phyloP scores from a whole-genome alignment of 148 eudicot species.

The Nyssa sinensis region DNA sequence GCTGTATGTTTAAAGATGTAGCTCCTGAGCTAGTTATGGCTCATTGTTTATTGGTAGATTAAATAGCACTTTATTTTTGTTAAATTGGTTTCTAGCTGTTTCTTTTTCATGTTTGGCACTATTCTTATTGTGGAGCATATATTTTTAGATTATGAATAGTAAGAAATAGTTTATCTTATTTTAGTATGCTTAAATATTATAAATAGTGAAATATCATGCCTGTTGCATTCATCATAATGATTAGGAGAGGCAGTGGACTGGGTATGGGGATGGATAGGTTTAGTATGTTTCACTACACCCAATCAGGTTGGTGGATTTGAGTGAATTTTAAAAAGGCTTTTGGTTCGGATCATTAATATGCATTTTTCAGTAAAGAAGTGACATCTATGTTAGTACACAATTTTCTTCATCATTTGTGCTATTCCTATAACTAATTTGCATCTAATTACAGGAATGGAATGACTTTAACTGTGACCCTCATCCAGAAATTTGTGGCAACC shows the following conservation, averaged over 20 bases:
- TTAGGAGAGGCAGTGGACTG: too few relatives aligned
- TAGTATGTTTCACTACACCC: too few relatives aligned
- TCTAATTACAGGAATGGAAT: background rate
- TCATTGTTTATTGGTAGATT: too few relatives aligned
- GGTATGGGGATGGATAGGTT: too few relatives aligned
- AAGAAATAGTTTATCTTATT: too few relatives aligned
- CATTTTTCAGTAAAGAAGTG: background rate
- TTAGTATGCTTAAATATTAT: too few relatives aligned
- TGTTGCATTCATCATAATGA: too few relatives aligned
- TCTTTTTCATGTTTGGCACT: background rate
- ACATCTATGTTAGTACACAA: background rate
- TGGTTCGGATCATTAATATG: too few relatives aligned
- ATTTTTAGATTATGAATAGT: background rate
- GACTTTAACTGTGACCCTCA: background rate
- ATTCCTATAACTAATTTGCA: background rate
- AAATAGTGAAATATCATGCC: too few relatives aligned
- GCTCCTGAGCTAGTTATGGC: background rate
- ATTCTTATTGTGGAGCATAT: background rate
- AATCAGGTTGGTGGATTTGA: too few relatives aligned
- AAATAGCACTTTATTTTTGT: background rate
- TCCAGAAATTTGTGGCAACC: background rate
- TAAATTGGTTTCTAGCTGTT: background rate
- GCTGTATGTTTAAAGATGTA: background rate
- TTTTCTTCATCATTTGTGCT: background rate
- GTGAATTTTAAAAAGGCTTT: too few relatives aligned